Percentiles rank a stretch among this genome's conserved stretches.
Evolutionary conservation across 805 yeast species (phyloP).

Genomic region (Nakazawaea molendinolei): DNA sequence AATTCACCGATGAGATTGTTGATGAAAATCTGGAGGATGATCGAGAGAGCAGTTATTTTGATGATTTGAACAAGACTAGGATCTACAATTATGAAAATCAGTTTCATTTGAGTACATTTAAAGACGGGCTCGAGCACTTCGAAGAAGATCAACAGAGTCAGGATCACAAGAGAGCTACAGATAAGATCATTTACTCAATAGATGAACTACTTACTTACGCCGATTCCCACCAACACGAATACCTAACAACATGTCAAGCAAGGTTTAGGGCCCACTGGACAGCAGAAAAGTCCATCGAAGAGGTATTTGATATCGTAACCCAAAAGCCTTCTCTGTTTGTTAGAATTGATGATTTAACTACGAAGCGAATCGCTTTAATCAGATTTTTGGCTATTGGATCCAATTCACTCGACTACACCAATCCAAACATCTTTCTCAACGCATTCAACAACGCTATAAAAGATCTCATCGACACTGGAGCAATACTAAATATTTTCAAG

Average conservation of each 20-base stretch:
- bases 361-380: conserved; percentile 23
- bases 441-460: conserved; percentile 34
- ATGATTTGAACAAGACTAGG: no score
- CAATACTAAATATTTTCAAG: conserved; percentile 25
- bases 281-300: background rate
- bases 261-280: background rate
- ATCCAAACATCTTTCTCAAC: conserved; percentile 30
- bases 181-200: background rate
- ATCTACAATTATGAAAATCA: no score
- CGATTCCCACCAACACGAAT: no score
- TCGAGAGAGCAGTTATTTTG: no score
- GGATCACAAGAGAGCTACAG: no score
- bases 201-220: no score
- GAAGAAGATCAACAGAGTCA: no score
- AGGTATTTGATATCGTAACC: no score
- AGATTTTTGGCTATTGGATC: conserved; percentile 28
- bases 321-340: conserved; percentile 10
- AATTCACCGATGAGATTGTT: no score
- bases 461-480: conserved; percentile 31
- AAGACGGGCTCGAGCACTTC: no score
- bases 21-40: no score
- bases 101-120: no score
- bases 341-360: conserved; percentile 16
- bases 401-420: conserved; percentile 22
- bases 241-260: background rate